Evolutionary conservation across 371 early-diverging fungal species (phyloP).

Genomic region (Blyttiomyces sp.): DNA sequence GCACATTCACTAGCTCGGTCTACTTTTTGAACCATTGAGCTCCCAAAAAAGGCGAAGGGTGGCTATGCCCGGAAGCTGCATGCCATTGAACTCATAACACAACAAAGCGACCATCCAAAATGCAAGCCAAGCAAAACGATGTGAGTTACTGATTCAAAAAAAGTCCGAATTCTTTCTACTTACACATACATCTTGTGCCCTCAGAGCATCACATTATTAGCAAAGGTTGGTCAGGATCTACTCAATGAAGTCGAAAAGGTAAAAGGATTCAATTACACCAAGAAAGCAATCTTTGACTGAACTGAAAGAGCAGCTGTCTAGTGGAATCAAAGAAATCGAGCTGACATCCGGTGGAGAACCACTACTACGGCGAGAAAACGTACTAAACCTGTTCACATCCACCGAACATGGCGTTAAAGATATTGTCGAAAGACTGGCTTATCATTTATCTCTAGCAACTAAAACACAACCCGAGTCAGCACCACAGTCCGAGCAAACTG

Average conservation of each 20-base stretch:
- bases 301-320: not conserved
- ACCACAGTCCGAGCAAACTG: not conserved
- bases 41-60: no score
- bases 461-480: not conserved
- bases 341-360: not conserved
- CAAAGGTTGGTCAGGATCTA: conserved; percentile 21
- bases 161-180: not conserved
- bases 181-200: no score
- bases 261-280: not conserved
- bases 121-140: conserved; percentile 7
- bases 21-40: no score
- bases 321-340: not conserved
- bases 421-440: not conserved
- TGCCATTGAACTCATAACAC: not conserved
- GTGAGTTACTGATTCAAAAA: not conserved
- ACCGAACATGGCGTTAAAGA: no score
- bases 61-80: not conserved
- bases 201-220: conserved; percentile 20
- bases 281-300: not conserved
- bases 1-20: no score
- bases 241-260: conserved; percentile 13
- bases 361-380: not conserved
- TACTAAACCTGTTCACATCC: no score
- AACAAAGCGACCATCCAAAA: conserved; percentile 9
- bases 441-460: not conserved